Evolutionary conservation across 2,329 filamentous ascomycete species (phyloP).

Genomic region (Fusarium sp.): DNA sequence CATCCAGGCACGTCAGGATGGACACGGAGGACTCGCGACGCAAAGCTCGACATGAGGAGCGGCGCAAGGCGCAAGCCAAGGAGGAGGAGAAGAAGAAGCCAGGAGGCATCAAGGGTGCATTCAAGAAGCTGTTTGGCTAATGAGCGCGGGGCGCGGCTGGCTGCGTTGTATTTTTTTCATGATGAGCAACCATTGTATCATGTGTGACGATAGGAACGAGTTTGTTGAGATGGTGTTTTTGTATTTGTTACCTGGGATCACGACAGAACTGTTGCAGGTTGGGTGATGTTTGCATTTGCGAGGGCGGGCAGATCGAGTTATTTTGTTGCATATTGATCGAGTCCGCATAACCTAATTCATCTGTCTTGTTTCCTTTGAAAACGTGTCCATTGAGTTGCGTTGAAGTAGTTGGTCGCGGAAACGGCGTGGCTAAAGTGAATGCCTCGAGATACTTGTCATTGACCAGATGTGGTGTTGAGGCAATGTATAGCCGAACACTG

Average conservation of each 20-base stretch:
- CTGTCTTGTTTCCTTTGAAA: background rate
- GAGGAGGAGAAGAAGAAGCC: constrained; percentile 49
- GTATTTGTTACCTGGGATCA: constrained; percentile 20
- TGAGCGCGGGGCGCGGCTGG: constrained; percentile 21
- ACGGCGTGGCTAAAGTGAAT: background rate
- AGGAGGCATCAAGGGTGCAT: constrained; percentile 45
- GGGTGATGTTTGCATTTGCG: background rate
- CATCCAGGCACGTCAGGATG: constrained; percentile 42
- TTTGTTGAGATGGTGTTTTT: constrained; percentile 20
- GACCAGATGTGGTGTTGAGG: background rate
- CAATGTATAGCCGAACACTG: background rate
- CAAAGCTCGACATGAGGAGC: constrained; percentile 49
- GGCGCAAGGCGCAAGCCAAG: constrained; percentile 48
- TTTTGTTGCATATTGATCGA: background rate
- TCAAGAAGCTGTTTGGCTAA: constrained; percentile 48
- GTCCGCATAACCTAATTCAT: background rate
- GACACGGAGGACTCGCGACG: constrained; percentile 50
- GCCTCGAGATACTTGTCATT: background rate
- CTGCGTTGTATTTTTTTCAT: constrained; percentile 24
- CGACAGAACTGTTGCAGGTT: constrained; percentile 19
- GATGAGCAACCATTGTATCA: constrained; percentile 37
- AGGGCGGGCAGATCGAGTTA: background rate
- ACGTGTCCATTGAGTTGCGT: background rate
- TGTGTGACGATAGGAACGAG: constrained; percentile 40
- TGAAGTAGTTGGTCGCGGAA: background rate